These are phyloP conservation scores for Candida maltosa DNA, from an alignment of 805 yeast genomes.

Conservation along the genomic window DNA sequence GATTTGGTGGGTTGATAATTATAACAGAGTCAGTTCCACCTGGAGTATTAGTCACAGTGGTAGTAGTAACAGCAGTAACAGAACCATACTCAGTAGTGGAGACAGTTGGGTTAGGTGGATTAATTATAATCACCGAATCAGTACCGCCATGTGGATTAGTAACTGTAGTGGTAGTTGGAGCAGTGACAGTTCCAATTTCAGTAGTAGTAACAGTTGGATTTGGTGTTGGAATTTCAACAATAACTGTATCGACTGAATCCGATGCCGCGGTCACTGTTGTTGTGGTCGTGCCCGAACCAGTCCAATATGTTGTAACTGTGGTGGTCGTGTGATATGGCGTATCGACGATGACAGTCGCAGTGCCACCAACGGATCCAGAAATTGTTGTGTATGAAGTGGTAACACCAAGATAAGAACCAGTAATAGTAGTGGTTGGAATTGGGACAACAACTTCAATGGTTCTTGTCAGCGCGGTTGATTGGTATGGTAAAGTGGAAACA, in stretches of 20 bases:
- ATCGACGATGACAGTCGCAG: not conserved
- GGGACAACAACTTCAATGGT: not conserved
- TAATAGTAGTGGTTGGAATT: not conserved
- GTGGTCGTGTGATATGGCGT: not conserved
- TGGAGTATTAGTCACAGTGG: not conserved
- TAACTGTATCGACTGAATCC: constrained; percentile 14
- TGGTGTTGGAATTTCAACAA: constrained; percentile 11
- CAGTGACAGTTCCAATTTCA: constrained; percentile 7
- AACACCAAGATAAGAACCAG: not conserved
- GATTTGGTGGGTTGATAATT: constrained; percentile 9
- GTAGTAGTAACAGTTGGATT: constrained; percentile 10
- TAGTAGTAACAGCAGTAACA: constrained; percentile 2
- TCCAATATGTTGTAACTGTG: not conserved
- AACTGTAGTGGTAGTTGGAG: constrained; percentile 11
- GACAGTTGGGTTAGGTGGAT: constrained; percentile 11
- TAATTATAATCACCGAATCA: constrained; percentile 6
- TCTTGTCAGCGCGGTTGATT: not conserved
- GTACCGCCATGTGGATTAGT: constrained; percentile 8
- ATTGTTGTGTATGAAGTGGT: not conserved
- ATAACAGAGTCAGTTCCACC: constrained; percentile 6
- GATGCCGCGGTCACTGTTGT: no score
- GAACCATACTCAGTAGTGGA: constrained; percentile 10
- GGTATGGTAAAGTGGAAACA: not conserved
- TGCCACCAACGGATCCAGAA: not conserved
- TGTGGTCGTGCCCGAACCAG: no score